Evolutionary conservation across 139 green algal species (phyloP), one percentile per base, ranked within the genome.

Genomic region (Mychonastes homosphaera): DNA sequence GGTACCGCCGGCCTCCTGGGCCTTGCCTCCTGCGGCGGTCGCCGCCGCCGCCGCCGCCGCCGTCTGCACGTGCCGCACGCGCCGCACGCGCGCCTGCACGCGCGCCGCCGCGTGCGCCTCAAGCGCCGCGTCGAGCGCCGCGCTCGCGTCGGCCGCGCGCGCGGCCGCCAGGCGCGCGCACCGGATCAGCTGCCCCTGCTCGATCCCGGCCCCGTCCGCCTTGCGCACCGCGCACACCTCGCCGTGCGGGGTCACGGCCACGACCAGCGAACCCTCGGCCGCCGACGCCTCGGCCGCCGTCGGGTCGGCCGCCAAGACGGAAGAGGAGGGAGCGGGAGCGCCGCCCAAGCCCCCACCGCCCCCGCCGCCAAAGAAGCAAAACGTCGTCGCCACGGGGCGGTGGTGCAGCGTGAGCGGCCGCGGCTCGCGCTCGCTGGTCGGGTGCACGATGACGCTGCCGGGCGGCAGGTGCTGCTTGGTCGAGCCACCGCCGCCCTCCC

Each of bases 401-500:
- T 95, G 87, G 74, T 96, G 89, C 29, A 96, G 71, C 39, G 67
- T 88, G 38, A 96, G 83, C 6, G 87, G 81, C 40, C 91, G 19
- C 3, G 87, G 75, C 74, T 96, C 88, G 4, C 75, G 55, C 27
- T 75, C 71, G 38, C 87, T 72, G 0, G 63, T 46, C 24, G 62
- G 43, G 30, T 74, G 54, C 18, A 74, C 58, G 13, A 45, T 66
- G 26, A 73, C 56, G 18, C 51, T 32, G 3, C 43, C 56, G 32
- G 10, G 36, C 36, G 13, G 13, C 10, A 13, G 36, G 36, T 44
- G 10, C 12, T 10, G 12, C 10, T 10, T 13, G 36, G 12, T 13
- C 36, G 36, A 10, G 12, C 36, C 36, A 10, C 36, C 36, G 12
- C 36, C 36, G 12, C 36, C 36, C 36, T 13, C 36, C 36, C 36